Percentiles rank a stretch among this genome's conserved stretches.
These are phyloP conservation scores for Dalbergia cochinchinensis DNA, from an alignment of 306 rosid genomes.

Conservation along the genomic window DNA sequence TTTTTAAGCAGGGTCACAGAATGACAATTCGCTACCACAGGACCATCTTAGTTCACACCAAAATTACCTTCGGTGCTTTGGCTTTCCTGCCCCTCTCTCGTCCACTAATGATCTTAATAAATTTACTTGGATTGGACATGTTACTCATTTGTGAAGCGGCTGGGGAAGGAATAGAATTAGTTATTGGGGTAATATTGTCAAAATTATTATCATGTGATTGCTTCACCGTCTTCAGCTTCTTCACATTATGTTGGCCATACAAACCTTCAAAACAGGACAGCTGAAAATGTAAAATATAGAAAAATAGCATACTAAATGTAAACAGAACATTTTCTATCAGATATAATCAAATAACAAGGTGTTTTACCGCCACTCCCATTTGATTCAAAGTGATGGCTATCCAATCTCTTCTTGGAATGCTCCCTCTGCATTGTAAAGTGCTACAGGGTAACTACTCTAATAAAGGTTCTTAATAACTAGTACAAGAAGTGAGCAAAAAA, in stretches of 20 bases:
- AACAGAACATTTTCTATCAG: constrained; percentile 29
- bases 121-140: constrained; percentile 84
- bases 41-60: constrained; percentile 30
- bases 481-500: constrained; percentile 1
- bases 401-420: constrained; percentile 81
- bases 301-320: neutral
- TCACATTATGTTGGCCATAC: constrained; percentile 71
- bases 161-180: constrained; percentile 94
- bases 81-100: constrained; percentile 87
- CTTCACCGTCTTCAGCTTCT: constrained; percentile 83
- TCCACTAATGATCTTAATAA: constrained; percentile 86
- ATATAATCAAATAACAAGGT: constrained; percentile 35
- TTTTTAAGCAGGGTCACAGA: constrained; percentile 26
- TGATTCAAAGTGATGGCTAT: constrained; percentile 76
- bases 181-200: constrained; percentile 69
- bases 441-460: constrained; percentile 11
- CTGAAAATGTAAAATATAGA: constrained; percentile 31
- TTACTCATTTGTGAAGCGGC: constrained; percentile 95
- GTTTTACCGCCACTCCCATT: constrained; percentile 86
- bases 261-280: constrained; percentile 66
- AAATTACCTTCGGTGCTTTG: constrained; percentile 78
- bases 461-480: constrained; percentile 19
- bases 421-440: constrained; percentile 75
- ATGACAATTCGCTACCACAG: constrained; percentile 31
- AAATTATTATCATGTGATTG: constrained; percentile 76